These are phyloP conservation scores for Hsuehochloa calcarea DNA, from an alignment of 176 grass and related monocot genomes.

Conservation along the genomic window DNA sequence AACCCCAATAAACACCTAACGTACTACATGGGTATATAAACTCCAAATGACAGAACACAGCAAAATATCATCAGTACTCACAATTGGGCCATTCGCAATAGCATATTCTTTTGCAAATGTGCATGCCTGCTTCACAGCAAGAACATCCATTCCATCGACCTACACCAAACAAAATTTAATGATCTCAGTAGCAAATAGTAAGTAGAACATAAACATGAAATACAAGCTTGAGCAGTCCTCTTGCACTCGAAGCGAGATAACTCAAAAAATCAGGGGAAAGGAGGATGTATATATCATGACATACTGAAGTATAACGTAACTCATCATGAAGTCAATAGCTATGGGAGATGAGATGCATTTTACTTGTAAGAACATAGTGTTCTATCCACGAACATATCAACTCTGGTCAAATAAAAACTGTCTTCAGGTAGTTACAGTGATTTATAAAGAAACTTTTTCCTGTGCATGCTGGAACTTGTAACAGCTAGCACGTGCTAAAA, in stretches of 20 bases:
- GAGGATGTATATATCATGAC: background rate
- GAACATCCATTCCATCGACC: conserved; percentile 97
- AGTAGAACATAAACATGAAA: conserved; percentile 3
- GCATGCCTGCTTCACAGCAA: conserved; percentile 98
- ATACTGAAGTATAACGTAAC: background rate
- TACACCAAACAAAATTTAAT: conserved; percentile 14
- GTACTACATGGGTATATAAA: background rate
- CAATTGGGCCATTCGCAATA: conserved; percentile 84
- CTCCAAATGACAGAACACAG: background rate
- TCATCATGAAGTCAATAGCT: background rate
- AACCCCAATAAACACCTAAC: background rate
- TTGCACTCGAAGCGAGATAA: background rate
- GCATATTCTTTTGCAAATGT: conserved; percentile 87
- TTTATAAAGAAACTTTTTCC: background rate
- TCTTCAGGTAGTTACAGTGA: background rate
- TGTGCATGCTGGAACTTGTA: background rate
- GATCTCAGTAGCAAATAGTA: background rate
- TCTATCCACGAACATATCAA: background rate
- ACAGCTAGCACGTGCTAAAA: background rate
- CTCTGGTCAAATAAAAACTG: background rate
- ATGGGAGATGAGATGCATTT: background rate
- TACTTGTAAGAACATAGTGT: background rate
- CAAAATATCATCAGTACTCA: conserved; percentile 42
- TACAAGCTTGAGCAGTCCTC: background rate
- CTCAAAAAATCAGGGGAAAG: background rate